These are phyloP conservation scores for Cyclospora cayetanensis DNA, from an alignment of 169 alveolate species.

Conservation along the genomic window DNA sequence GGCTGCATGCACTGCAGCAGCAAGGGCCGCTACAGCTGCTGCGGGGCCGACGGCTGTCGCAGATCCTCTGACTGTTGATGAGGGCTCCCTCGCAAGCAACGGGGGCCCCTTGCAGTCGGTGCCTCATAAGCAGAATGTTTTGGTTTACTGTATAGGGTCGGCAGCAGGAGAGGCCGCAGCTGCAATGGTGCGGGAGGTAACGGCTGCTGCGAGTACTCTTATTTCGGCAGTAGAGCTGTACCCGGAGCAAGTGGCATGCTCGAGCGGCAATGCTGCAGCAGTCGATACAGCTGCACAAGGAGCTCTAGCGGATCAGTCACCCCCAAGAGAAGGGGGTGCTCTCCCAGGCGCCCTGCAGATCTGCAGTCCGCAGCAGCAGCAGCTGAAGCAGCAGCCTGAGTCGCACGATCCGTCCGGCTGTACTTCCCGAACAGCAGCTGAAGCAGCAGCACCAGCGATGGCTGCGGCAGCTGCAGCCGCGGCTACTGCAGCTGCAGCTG, in stretches of 20 bases:
- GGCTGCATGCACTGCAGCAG: slow-evolving; percentile 61
- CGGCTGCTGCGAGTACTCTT: slow-evolving; percentile 42
- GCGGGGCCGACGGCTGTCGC: slow-evolving; percentile 60
- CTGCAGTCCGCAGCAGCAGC: neutral
- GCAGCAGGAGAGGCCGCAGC: slow-evolving; percentile 59
- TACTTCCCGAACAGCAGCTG: too few species aligned
- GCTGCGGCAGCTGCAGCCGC: neutral
- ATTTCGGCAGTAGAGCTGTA: too few species aligned
- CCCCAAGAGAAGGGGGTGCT: too few species aligned
- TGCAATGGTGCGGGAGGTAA: slow-evolving; percentile 43
- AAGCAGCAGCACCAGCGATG: slow-evolving; percentile 41
- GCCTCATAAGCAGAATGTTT: slow-evolving; percentile 29
- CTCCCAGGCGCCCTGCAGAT: too few species aligned
- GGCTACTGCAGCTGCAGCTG: slow-evolving; percentile 40
- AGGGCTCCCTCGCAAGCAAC: neutral
- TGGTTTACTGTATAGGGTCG: slow-evolving; percentile 20
- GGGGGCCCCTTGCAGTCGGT: neutral
- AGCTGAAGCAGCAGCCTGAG: neutral
- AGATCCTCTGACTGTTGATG: slow-evolving; percentile 1
- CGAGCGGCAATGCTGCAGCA: too few species aligned
- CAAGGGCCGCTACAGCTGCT: slow-evolving; percentile 59
- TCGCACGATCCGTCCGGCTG: too few species aligned
- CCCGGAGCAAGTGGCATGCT: too few species aligned
- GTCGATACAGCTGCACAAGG: slow-evolving; percentile 45
- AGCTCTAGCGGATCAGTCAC: too few species aligned